A percentile compares a stretch with the other conserved stretches of the same genome.
Conservation (phyloP, 2,329 filamentous ascomycete species). For the Drechmeria coniospora region DNA sequence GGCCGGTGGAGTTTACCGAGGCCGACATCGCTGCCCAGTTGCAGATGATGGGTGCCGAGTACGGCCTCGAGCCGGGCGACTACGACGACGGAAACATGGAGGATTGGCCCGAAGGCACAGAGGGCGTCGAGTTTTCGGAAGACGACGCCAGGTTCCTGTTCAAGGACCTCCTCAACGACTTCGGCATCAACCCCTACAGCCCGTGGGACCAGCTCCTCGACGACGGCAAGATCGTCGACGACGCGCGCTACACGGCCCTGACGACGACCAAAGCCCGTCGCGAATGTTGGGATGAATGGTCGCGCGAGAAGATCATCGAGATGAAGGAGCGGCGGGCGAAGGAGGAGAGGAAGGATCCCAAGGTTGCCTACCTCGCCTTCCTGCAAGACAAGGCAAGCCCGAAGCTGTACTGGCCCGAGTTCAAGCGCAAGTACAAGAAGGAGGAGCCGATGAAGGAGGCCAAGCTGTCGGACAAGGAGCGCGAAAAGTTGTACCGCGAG, state of each 20-base stretch:
- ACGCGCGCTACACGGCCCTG: slow-evolving; percentile 73
- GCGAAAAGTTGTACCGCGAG: slow-evolving; percentile 67
- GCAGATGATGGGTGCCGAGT: slow-evolving; percentile 76
- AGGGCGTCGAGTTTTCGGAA: slow-evolving; percentile 54
- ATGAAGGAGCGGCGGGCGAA: slow-evolving; percentile 58
- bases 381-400: slow-evolving; percentile 69
- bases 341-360: slow-evolving; percentile 69
- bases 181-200: slow-evolving; percentile 68
- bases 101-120: slow-evolving; percentile 54
- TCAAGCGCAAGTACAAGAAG: slow-evolving; percentile 77
- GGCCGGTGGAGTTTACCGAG: slow-evolving; percentile 69
- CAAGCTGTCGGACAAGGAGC: slow-evolving; percentile 56
- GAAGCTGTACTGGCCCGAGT: slow-evolving; percentile 95
- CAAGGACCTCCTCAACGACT: slow-evolving; percentile 73
- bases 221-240: slow-evolving; percentile 66
- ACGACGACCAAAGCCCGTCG: slow-evolving; percentile 66
- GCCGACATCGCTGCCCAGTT: slow-evolving; percentile 90
- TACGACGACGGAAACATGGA: slow-evolving; percentile 51
- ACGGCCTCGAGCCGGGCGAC: slow-evolving; percentile 61
- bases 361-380: slow-evolving; percentile 67
- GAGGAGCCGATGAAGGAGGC: slow-evolving; percentile 67
- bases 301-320: slow-evolving; percentile 55
- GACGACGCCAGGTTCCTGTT: slow-evolving; percentile 68
- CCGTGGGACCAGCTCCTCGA: slow-evolving; percentile 86
- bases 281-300: slow-evolving; percentile 77